Conservation (phyloP, 345 rosid genomes). For the Melaleuca alternifolia region DNA sequence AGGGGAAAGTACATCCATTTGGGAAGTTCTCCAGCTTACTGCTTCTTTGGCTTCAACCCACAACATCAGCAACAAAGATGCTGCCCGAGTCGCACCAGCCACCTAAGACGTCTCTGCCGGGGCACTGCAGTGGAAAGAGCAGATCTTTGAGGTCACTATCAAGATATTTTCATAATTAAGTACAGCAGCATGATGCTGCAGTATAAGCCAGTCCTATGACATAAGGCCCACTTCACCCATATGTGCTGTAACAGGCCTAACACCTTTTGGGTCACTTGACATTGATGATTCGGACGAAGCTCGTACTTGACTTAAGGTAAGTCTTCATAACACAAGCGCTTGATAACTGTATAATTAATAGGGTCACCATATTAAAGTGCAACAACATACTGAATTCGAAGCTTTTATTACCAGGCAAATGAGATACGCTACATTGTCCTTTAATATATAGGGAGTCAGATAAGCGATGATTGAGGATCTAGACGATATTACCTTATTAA, state of each 20-base stretch:
- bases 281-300: neutral
- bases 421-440: neutral
- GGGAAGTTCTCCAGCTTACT: neutral
- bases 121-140: slow-evolving; percentile 29
- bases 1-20: neutral
- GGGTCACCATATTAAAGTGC: neutral
- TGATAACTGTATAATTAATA: neutral
- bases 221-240: neutral
- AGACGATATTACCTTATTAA: slow-evolving; percentile 36
- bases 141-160: neutral
- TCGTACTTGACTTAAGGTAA: neutral
- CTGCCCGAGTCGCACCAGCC: slow-evolving; percentile 75
- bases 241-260: neutral
- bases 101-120: slow-evolving; percentile 36
- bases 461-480: neutral
- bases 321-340: neutral
- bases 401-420: neutral
- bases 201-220: neutral
- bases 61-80: slow-evolving; percentile 47
- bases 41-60: slow-evolving; percentile 6
- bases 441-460: neutral
- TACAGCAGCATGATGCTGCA: neutral
- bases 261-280: neutral
- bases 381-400: neutral
- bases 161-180: neutral